These are phyloP conservation scores for Pyrenochaeta sp. DNA, from an alignment of 2,329 filamentous ascomycete species.

Conservation along the genomic window DNA sequence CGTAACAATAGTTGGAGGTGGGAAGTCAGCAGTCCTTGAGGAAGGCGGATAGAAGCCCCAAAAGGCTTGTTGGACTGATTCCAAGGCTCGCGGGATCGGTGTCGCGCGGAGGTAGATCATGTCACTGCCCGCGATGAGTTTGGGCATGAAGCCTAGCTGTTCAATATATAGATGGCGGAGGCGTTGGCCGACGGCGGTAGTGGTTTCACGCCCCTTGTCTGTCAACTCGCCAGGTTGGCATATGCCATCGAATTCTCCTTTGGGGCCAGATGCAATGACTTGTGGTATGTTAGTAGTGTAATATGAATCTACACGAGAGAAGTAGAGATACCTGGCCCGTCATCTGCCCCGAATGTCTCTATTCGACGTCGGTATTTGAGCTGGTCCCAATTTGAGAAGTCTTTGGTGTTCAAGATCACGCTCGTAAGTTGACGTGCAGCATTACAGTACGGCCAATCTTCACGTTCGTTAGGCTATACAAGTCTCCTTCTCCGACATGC, in stretches of 20 bases:
- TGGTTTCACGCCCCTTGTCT: slow-evolving; percentile 59
- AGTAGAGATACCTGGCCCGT: slow-evolving; percentile 47
- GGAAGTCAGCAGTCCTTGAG: slow-evolving; percentile 53
- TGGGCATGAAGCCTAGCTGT: slow-evolving; percentile 59
- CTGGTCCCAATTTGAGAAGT: slow-evolving; percentile 63
- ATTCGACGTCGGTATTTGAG: slow-evolving; percentile 75
- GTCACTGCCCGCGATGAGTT: slow-evolving; percentile 51
- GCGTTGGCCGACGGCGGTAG: slow-evolving; percentile 57
- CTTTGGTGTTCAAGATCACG: slow-evolving; percentile 64
- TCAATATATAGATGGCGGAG: slow-evolving; percentile 60
- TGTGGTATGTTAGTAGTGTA: too few species aligned
- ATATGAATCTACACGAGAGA: too few species aligned
- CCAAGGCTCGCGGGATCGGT: slow-evolving; percentile 59
- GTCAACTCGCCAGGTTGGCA: slow-evolving; percentile 65
- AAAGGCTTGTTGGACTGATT: slow-evolving; percentile 61
- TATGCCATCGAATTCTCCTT: slow-evolving; percentile 77
- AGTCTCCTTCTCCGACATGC: not conserved
- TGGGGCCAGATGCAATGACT: slow-evolving; percentile 72
- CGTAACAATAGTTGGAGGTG: slow-evolving; percentile 55
- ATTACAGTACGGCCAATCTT: slow-evolving; percentile 90
- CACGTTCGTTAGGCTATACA: slow-evolving; percentile 7
- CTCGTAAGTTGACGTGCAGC: slow-evolving; percentile 75
- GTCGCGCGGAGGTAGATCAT: slow-evolving; percentile 59
- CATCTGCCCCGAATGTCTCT: slow-evolving; percentile 78
- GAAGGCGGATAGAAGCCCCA: slow-evolving; percentile 58